A percentile compares a stretch with the other conserved stretches of the same genome.
Conservation (phyloP, 2,329 filamentous ascomycete genomes). For the Chlorencoelia australis region DNA sequence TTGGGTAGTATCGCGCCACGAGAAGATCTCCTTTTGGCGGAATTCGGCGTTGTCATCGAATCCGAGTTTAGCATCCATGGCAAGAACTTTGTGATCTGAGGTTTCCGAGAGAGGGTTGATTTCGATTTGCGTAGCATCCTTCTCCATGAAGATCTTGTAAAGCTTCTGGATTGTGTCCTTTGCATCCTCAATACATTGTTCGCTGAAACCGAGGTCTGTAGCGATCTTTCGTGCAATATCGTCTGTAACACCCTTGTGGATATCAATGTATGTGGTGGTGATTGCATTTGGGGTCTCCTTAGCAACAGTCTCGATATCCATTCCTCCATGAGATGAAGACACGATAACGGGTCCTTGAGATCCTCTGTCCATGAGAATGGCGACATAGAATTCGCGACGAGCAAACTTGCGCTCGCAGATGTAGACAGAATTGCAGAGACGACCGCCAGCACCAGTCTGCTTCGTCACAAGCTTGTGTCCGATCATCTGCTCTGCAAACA, state of each 20-base stretch:
- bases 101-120: conserved; percentile 99
- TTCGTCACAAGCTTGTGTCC: conserved; percentile 99
- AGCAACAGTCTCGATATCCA: conserved; percentile 98
- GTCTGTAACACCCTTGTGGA: conserved; percentile 90
- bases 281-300: conserved; percentile 97
- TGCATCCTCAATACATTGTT: conserved; percentile 93
- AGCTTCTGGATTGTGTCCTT: conserved; percentile 97
- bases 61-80: conserved; percentile 98
- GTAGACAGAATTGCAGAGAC: conserved; percentile 94
- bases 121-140: conserved; percentile 97
- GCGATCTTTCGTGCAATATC: conserved; percentile 87
- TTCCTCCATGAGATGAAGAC: conserved; percentile 94
- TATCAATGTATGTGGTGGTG: conserved; percentile 85
- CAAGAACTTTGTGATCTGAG: conserved; percentile 93
- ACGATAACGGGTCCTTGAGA: conserved; percentile 91
- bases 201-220: conserved; percentile 88
- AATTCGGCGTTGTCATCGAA: conserved; percentile 99
- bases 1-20: conserved; percentile 87
- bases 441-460: conserved; percentile 89
- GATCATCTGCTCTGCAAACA: conserved; percentile 99
- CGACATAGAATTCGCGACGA: conserved; percentile 96
- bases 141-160: conserved; percentile 97
- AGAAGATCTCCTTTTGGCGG: conserved; percentile 93
- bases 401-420: conserved; percentile 99
- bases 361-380: conserved; percentile 93